Base-by-base conservation (phyloP, 2,329 filamentous ascomycete genomes). In the Aspergillus sp. region DNA sequence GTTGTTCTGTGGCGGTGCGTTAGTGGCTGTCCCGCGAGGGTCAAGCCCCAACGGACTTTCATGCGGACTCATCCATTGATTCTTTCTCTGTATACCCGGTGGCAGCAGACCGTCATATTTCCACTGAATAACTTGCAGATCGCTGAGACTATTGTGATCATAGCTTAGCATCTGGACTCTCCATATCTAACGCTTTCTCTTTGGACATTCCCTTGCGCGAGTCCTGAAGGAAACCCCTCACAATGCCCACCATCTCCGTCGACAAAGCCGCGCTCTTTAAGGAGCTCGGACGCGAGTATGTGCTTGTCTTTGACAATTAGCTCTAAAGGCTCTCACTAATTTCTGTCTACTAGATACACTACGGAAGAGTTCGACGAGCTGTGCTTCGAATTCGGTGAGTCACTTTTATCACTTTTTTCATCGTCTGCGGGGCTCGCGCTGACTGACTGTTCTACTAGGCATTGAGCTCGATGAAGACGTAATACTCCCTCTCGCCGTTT, bases 241-340 rank as follows among this genome's bases (percentile, higher is more conserved):
- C 69, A 52, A 96, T 96, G 93, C 93, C 93, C 74, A 98, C 93
- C 68, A 96, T 98, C 62, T 80, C 85, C 60, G 90, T 97, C 61
- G 88, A 97, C 78, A 98, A 97, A 77, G 90, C 90, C 64, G 88
- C 85, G 66, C 88, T 98, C 67, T 97, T 87, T 79, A 84, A 94
- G 74, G 90, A 88, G 68, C 81, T 98, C 51, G 91, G 90, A 65
- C 84, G 85, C 73, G 84, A 93, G 82, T 96, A 80, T 70, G 79
- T 60, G 15, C n/a, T 41, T 12, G 37, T 10, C 4, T 19, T 19
- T 10, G 6, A 3, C 10, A 10, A 19, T 4, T 12, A 9, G 3
- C 17, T 5, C 5, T 12, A 3, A 5, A 7, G 33, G 3, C 9
- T 20, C 2, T 10, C 13, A 10, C 53, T 54, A 30, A 49, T 45